Evolutionary conservation across 805 yeast species (phyloP).

Genomic region (Metschnikowia proteae): DNA sequence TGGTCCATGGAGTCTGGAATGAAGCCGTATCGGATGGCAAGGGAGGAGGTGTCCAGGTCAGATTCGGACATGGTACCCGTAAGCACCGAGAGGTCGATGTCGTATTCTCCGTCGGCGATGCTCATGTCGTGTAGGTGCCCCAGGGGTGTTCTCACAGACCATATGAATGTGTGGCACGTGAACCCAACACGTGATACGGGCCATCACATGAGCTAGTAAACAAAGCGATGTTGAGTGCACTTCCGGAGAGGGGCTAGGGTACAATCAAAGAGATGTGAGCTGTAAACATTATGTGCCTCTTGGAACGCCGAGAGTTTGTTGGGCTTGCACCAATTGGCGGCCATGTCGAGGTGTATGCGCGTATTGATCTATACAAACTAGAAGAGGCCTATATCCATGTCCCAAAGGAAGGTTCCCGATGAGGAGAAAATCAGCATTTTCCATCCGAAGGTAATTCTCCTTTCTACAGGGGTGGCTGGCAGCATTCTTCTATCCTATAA

Average conservation of each 20-base stretch:
- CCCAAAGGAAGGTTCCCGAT: neutral
- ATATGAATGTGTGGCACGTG: neutral
- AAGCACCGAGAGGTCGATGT: conserved; percentile 33
- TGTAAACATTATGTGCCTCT: no score
- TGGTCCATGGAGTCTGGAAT: conserved; percentile 42
- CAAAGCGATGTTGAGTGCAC: neutral
- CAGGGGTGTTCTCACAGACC: conserved; percentile 1
- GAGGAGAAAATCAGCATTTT: conserved; percentile 16
- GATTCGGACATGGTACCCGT: conserved; percentile 2
- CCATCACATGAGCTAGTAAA: neutral
- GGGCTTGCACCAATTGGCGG: no score
- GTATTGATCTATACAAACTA: neutral
- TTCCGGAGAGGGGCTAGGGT: no score
- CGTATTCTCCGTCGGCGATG: conserved; percentile 44
- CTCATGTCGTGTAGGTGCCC: conserved; percentile 18
- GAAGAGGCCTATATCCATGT: neutral
- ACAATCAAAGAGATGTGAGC: neutral
- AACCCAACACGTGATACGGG: neutral
- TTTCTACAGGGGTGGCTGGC: conserved; percentile 34
- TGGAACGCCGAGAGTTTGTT: no score
- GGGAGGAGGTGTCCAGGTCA: conserved; percentile 6
- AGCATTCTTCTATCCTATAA: conserved; percentile 27
- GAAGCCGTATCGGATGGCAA: conserved; percentile 36
- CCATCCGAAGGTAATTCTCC: conserved; percentile 38
- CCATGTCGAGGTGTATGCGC: neutral